phyloP scores from a whole-genome alignment of 805 yeast genomes.

The Candida qinlingensis region DNA sequence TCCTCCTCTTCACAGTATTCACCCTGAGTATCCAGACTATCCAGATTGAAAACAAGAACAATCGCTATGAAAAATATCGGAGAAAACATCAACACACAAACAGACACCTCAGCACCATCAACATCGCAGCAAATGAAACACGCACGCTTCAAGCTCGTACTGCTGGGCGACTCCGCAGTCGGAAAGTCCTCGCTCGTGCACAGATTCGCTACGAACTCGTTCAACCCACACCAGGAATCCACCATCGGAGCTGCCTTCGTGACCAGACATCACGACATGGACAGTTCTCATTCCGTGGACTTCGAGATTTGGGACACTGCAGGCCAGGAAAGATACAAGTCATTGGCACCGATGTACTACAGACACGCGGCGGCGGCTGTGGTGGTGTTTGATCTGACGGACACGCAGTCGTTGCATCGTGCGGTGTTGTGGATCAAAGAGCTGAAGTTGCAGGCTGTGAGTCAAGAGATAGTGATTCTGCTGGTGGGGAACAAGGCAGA shows the following conservation, averaged over 20 bases:
- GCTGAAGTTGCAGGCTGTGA: constrained; percentile 63
- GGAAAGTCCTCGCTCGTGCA: constrained; percentile 66
- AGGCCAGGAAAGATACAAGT: constrained; percentile 75
- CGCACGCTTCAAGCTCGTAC: constrained; percentile 22
- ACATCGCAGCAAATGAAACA: background rate
- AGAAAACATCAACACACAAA: too few species aligned
- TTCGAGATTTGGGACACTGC: constrained; percentile 87
- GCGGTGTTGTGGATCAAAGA: constrained; percentile 93
- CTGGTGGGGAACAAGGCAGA: constrained; percentile 87
- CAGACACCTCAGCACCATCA: too few species aligned
- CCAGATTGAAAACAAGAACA: too few species aligned
- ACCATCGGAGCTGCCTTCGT: constrained; percentile 84
- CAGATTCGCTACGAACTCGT: constrained; percentile 67
- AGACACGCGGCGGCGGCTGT: constrained; percentile 79
- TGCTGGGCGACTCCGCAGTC: constrained; percentile 63
- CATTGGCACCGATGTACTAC: constrained; percentile 80
- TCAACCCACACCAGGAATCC: constrained; percentile 69
- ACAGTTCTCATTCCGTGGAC: constrained; percentile 50
- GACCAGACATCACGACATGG: constrained; percentile 60
- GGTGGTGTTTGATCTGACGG: constrained; percentile 80
- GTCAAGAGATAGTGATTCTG: constrained; percentile 64
- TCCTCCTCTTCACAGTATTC: too few species aligned
- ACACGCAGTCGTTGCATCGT: constrained; percentile 61
- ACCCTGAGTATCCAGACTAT: too few species aligned
- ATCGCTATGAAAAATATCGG: too few species aligned